Base-by-base conservation (phyloP, 78 protist genomes). In the Polysphondylium violaceum region DNA sequence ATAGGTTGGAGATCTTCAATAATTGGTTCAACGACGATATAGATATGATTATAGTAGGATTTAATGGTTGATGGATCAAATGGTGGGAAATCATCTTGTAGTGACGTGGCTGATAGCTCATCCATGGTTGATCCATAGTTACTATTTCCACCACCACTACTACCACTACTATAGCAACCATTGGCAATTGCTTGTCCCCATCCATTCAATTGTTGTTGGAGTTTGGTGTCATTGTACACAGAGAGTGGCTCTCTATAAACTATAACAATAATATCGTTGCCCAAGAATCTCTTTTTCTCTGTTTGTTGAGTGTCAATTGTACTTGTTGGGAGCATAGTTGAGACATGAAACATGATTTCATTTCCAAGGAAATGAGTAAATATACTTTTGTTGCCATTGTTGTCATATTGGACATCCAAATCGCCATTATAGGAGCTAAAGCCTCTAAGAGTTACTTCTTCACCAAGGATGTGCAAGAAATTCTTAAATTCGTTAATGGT, bases 271-370 rank as follows among this genome's bases (percentile, higher is more conserved):
- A 88, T 73, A 35, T 88, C 94, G n/a, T 88, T 88, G 1, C 94
- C 94, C 59, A 88, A 17, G 14, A 69, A 77, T 31, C 94, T 5
- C 36, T 88, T 88, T 35, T 73, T 23, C 17, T 73, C 93, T 2
- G 61, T 56, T 61, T 87, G 93, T 65, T 72, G 83, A 33, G 53
- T 72, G 31, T 71, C 76, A 4, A 14, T 75, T 7, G 55, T 63
- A 12, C 40, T 38, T 33, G 61, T 35, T 21, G 86, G 86, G 8
- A 88, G 44, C 51, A 73, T 31, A 19, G 94, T 71, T 19, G 94
- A 71, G 5, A 88, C 94, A 60, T 88, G 94, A 64, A 88, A 88
- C 94, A 88, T 88, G 47, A 88, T 61, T 74, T 88, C 81, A 53
- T 73, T 53, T 8, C 68, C 94, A 8, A 33, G 27, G 60, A 74